A percentile compares a stretch with the other conserved stretches of the same genome.
Evolutionary conservation across 345 rosid genomes (phyloP).

Genomic region (Aurinia saxatilis): DNA sequence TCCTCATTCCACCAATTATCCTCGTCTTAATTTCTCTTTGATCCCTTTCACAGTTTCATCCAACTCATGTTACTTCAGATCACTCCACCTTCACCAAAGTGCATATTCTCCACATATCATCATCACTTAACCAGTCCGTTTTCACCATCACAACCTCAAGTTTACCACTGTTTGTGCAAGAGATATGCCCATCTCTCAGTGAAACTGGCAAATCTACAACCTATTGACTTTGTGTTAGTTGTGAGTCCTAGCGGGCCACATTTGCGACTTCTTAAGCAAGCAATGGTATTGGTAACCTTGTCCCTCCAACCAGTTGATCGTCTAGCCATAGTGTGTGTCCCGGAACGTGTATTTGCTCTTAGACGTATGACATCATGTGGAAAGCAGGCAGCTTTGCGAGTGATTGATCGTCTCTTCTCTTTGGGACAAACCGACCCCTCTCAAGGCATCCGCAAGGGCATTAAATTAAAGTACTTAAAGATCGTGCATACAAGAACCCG

Average conservation of each 20-base stretch:
- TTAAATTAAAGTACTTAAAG: slow-evolving; percentile 68
- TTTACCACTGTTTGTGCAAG: slow-evolving; percentile 23
- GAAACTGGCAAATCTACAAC: slow-evolving; percentile 44
- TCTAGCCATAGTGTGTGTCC: slow-evolving; percentile 70
- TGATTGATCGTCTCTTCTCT: slow-evolving; percentile 76
- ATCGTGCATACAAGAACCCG: slow-evolving; percentile 70
- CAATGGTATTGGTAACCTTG: slow-evolving; percentile 73
- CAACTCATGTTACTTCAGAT: slow-evolving; percentile 27
- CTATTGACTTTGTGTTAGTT: slow-evolving; percentile 67
- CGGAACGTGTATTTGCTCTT: slow-evolving; percentile 70
- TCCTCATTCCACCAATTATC: slow-evolving; percentile 35
- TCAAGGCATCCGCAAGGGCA: slow-evolving; percentile 75
- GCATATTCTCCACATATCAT: slow-evolving; percentile 26
- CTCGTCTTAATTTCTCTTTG: slow-evolving; percentile 52
- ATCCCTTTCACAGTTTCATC: slow-evolving; percentile 33
- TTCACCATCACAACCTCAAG: slow-evolving; percentile 32
- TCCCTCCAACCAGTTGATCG: slow-evolving; percentile 72
- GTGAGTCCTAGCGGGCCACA: slow-evolving; percentile 80
- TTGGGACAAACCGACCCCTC: slow-evolving; percentile 68
- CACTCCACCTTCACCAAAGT: slow-evolving; percentile 22
- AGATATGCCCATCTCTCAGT: slow-evolving; percentile 60
- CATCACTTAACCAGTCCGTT: slow-evolving; percentile 9
- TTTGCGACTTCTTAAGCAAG: slow-evolving; percentile 67
- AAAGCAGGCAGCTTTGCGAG: slow-evolving; percentile 64
- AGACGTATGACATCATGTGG: slow-evolving; percentile 84